Evolutionary conservation across 805 yeast genomes (phyloP).

Genomic region (Candida morakotiae): DNA sequence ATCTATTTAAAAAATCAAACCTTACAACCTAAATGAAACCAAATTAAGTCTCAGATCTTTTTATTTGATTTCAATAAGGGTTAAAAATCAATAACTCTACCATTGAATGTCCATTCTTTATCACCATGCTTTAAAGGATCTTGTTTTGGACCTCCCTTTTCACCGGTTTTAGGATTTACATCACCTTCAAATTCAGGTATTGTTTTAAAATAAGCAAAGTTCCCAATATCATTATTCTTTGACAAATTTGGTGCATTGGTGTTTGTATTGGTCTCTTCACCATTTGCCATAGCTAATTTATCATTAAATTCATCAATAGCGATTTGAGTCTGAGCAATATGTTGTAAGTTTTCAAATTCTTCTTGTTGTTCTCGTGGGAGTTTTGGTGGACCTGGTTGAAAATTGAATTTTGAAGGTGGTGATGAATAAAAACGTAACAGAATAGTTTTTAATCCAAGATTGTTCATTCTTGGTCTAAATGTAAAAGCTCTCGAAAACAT

Average conservation of each 20-base stretch:
- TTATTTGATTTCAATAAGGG: too few species aligned
- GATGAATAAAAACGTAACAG: neutral
- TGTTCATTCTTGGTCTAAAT: neutral
- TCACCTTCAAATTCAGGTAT: constrained; percentile 96
- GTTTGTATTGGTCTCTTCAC: neutral
- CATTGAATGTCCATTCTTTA: constrained; percentile 87
- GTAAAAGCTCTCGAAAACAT: neutral
- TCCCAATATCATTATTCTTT: constrained; percentile 51
- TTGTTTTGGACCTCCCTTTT: constrained; percentile 95
- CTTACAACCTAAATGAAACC: neutral
- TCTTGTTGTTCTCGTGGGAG: constrained; percentile 79
- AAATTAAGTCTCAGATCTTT: neutral
- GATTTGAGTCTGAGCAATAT: constrained; percentile 72
- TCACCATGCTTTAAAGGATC: constrained; percentile 83
- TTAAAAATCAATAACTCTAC: constrained; percentile 91
- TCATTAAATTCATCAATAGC: constrained; percentile 73
- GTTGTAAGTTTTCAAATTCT: constrained; percentile 86
- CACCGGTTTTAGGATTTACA: constrained; percentile 90
- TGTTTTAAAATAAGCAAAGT: constrained; percentile 63
- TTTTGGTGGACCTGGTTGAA: constrained; percentile 55
- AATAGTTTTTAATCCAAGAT: neutral
- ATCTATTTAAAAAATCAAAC: neutral
- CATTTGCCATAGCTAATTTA: constrained; percentile 18
- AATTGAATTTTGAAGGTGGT: constrained; percentile 12
- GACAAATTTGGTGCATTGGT: constrained; percentile 7